A percentile compares a stretch with the other conserved stretches of the same genome.
Evolutionary conservation across 2,329 filamentous ascomycete species (phyloP).

Genomic region (Diaporthe sp.): DNA sequence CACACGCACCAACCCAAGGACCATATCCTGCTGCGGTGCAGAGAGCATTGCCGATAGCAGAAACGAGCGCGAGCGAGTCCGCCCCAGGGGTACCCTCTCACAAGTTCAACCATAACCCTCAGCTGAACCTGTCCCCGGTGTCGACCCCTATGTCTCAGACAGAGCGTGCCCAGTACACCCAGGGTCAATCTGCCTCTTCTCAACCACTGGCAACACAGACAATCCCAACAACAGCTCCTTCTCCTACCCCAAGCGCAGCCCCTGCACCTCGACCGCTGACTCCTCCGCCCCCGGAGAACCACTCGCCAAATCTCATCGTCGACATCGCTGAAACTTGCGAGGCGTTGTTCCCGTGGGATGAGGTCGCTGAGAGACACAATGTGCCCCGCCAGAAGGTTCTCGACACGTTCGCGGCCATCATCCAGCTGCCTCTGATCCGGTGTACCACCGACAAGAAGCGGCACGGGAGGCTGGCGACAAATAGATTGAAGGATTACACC

Average conservation of each 20-base stretch:
- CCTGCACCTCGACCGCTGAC: neutral
- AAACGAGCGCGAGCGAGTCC: conserved; percentile 16
- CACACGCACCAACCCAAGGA: conserved; percentile 17
- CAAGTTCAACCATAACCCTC: neutral
- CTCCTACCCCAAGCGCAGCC: conserved; percentile 2
- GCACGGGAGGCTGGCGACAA: conserved; percentile 56
- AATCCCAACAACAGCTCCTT: neutral
- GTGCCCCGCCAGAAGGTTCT: conserved; percentile 58
- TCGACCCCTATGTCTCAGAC: neutral
- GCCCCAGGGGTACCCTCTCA: neutral
- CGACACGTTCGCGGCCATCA: conserved; percentile 62
- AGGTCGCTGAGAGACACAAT: conserved; percentile 60
- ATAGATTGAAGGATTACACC: conserved; percentile 58
- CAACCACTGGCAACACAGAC: conserved; percentile 6
- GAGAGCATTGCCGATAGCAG: conserved; percentile 10
- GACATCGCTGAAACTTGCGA: conserved; percentile 65
- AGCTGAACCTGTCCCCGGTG: neutral
- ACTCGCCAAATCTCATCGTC: conserved; percentile 56
- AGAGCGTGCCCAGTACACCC: conserved; percentile 2
- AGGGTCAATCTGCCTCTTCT: conserved; percentile 5
- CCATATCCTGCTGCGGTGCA: conserved; percentile 25
- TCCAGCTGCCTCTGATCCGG: conserved; percentile 62
- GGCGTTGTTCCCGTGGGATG: conserved; percentile 60
- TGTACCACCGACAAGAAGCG: conserved; percentile 59
- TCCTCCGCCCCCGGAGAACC: conserved; percentile 48